Evolutionary conservation across 2,329 filamentous ascomycete genomes (phyloP).

Genomic region (Drechmeria coniospora): DNA sequence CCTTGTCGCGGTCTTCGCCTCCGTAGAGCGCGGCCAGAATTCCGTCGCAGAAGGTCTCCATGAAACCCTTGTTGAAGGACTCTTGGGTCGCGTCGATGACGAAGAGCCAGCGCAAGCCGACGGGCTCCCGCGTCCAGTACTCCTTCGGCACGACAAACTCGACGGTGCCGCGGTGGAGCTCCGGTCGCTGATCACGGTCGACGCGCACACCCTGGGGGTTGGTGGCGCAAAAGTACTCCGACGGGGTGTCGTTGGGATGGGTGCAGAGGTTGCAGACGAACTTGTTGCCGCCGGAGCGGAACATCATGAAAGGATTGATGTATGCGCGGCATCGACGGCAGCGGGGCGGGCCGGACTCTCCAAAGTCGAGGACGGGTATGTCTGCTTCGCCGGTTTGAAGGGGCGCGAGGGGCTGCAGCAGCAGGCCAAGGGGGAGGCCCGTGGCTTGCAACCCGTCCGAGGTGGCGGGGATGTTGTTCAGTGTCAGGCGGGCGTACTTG

Average conservation of each 20-base stretch:
- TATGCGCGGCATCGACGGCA: constrained; percentile 89
- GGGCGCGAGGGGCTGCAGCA: constrained; percentile 76
- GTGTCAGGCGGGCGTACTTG: constrained; percentile 77
- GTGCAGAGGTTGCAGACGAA: constrained; percentile 98
- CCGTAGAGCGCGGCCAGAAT: constrained; percentile 77
- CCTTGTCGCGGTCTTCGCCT: constrained; percentile 33
- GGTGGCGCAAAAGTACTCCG: constrained; percentile 87
- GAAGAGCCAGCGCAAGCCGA: constrained; percentile 78
- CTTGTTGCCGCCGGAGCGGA: constrained; percentile 84
- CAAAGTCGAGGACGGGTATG: constrained; percentile 89
- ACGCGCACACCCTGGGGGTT: constrained; percentile 75
- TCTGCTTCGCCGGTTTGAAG: constrained; percentile 72
- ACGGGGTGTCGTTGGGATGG: constrained; percentile 83
- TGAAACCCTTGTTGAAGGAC: constrained; percentile 75
- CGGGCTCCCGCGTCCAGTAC: constrained; percentile 92
- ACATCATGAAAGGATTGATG: constrained; percentile 99
- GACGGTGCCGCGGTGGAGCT: constrained; percentile 81
- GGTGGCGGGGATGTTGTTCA: constrained; percentile 84
- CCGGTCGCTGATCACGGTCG: constrained; percentile 76
- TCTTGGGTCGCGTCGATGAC: constrained; percentile 88
- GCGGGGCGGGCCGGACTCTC: constrained; percentile 74
- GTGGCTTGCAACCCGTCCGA: constrained; percentile 68
- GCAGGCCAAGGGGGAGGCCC: constrained; percentile 69
- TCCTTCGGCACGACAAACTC: constrained; percentile 96
- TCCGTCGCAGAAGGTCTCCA: constrained; percentile 81